phyloP scores from a whole-genome alignment of 2,329 filamentous ascomycete species.

The Geosmithia morbida region DNA sequence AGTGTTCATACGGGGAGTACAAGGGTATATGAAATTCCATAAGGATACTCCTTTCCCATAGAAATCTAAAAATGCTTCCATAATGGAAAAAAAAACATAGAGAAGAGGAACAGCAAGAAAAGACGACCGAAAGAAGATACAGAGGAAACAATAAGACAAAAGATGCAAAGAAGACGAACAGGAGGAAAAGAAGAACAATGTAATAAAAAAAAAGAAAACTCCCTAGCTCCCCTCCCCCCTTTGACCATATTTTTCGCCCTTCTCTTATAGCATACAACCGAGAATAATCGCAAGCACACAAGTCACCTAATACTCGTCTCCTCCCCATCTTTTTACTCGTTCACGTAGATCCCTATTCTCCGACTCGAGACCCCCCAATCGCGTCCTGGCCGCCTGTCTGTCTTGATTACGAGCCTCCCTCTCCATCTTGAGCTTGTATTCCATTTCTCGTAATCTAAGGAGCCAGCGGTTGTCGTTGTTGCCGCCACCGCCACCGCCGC shows the following conservation, averaged over 20 bases:
- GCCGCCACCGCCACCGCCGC: conserved; percentile 13
- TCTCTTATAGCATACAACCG: neutral
- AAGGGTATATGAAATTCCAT: too few species aligned
- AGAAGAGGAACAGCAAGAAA: too few species aligned
- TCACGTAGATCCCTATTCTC: conserved; percentile 59
- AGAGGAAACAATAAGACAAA: neutral
- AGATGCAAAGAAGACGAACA: neutral
- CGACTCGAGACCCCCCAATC: conserved; percentile 60
- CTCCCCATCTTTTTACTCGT: conserved; percentile 32
- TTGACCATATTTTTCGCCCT: too few species aligned
- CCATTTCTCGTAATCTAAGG: conserved; percentile 71
- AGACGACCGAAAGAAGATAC: too few species aligned
- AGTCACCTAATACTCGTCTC: neutral
- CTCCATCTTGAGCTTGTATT: conserved; percentile 79
- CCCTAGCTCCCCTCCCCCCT: neutral
- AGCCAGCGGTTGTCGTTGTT: conserved; percentile 62
- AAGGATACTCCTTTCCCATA: neutral
- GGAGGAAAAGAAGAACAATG: neutral
- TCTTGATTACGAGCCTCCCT: conserved; percentile 76
- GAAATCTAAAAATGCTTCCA: neutral
- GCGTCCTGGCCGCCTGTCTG: conserved; percentile 65
- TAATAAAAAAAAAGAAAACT: neutral
- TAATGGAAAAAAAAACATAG: too few species aligned
- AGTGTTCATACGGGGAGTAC: too few species aligned
- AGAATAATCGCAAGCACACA: neutral